These are phyloP conservation scores for Trichoderma orchidacearum DNA, from an alignment of 495 filamentous ascomycete genomes.

Conservation along the genomic window DNA sequence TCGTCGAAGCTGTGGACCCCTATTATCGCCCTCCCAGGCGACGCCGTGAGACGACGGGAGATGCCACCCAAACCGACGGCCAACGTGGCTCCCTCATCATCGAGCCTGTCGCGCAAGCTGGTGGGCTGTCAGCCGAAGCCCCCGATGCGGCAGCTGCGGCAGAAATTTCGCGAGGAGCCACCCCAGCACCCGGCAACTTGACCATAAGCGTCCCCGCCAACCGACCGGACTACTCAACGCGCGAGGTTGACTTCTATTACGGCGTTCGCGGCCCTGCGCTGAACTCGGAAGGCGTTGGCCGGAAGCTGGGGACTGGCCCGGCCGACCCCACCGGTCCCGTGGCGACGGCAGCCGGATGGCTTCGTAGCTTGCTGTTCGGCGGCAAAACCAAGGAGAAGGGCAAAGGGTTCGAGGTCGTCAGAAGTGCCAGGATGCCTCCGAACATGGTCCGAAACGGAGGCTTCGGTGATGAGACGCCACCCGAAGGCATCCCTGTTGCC, in stretches of 20 bases:
- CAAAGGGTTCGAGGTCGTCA: conserved; percentile 92
- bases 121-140: conserved; percentile 10
- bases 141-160: conserved; percentile 2
- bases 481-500: conserved; percentile 43
- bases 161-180: conserved; percentile 22
- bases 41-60: conserved; percentile 44
- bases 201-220: conserved; percentile 18
- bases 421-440: conserved; percentile 61
- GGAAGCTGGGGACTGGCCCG: conserved; percentile 83
- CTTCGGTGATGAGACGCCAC: conserved; percentile 34
- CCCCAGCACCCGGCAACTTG: conserved; percentile 21
- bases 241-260: conserved; percentile 94
- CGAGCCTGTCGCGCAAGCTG: neutral
- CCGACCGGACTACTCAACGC: conserved; percentile 72
- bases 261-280: conserved; percentile 82
- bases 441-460: conserved; percentile 42
- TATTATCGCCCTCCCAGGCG: conserved; percentile 77
- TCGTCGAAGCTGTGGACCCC: conserved; percentile 46
- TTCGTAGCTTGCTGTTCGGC: conserved; percentile 55
- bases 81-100: conserved; percentile 13
- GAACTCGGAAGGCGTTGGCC: conserved; percentile 59
- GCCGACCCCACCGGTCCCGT: conserved; percentile 89
- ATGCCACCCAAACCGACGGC: conserved; percentile 16
- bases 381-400: conserved; percentile 79
- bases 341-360: conserved; percentile 76